Evolutionary conservation across 441 rosid genomes (phyloP), one percentile per base, ranked within the genome.

Genomic region (Mallotus japonicus): DNA sequence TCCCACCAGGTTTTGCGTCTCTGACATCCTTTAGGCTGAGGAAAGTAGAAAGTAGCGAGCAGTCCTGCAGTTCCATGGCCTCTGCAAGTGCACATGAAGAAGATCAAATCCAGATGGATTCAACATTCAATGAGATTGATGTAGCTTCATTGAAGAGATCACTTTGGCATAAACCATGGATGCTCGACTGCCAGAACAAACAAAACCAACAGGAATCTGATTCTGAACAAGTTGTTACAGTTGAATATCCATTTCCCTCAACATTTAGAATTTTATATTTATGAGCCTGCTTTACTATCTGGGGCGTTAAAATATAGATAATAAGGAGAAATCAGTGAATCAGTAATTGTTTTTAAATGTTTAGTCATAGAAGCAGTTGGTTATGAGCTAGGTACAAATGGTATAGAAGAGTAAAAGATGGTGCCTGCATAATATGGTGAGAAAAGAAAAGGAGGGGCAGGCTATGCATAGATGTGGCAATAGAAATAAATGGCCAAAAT

Each of bases 1-100:
- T 64, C 59, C 87, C 86, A 2, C 89, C 89, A 54, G 89, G 90
- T 76, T 85, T 88, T 78, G 79, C 65, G 32, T 85, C 87, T 20
- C 80, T 57, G 58, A 78, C 87, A 3, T 84, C 92, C 40, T 86
- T 88, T 79, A 44, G 74, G 71, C 69, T 92, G 85, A 82, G 73
- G 81, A 82, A 77, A 50, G 75, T 71, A 62, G 78, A 77, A 73
- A 69, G 20, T 62, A 56, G 56, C 54, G 77, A 78, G 40, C 84
- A 75, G 65, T 74, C 58, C 14, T 50, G 64, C 46, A 54, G 67
- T 63, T 72, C 74, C 6, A 15, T 32, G 47, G 66, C 61, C 13
- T 54, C 44, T 49, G 67, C 50, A 3, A 73, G 47, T 79, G 67
- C 73, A n/a, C 72, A 70, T 44, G 66, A 63, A 55, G 79, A 57